Conservation (phyloP, 2,329 filamentous ascomycete genomes). For the Sporothrix brasiliensis region DNA sequence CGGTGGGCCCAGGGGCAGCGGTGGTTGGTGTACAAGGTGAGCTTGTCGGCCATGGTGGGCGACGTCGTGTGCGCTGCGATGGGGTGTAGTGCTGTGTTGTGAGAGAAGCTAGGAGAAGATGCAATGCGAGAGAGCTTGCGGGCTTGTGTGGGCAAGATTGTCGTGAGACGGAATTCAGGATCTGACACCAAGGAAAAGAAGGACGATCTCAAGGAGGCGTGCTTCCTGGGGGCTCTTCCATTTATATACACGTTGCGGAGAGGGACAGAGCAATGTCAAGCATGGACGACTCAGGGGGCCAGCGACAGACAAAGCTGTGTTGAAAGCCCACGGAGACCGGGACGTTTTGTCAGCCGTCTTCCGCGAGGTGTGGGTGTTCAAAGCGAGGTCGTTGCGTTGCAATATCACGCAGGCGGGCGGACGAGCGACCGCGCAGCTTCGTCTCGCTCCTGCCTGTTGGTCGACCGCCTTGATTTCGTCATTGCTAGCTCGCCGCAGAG, state of each 20-base stretch:
- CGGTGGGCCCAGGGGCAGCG: conserved; percentile 63
- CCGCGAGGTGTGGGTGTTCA: not conserved
- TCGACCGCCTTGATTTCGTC: conserved; percentile 15
- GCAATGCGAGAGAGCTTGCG: not conserved
- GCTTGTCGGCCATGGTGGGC: conserved; percentile 32
- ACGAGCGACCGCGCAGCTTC: not conserved
- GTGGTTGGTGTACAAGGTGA: conserved; percentile 38
- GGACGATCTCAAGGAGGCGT: not conserved
- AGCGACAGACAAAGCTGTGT: not conserved
- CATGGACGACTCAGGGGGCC: not conserved
- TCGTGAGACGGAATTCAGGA: not conserved
- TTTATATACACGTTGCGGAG: not conserved
- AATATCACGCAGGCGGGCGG: no score
- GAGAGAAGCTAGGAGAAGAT: not conserved
- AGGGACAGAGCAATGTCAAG: not conserved
- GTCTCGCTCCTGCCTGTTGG: not conserved
- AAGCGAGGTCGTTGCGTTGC: not conserved
- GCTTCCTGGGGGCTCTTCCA: not conserved
- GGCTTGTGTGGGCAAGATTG: not conserved
- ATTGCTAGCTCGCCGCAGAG: conserved; percentile 14
- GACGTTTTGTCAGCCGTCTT: not conserved
- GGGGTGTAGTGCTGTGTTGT: not conserved
- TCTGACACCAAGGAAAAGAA: not conserved
- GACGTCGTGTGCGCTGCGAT: not conserved
- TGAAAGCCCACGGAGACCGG: not conserved